These are phyloP conservation scores for Blastomyces gilchristii DNA, from an alignment of 2,329 filamentous ascomycete species.

Conservation along the genomic window DNA sequence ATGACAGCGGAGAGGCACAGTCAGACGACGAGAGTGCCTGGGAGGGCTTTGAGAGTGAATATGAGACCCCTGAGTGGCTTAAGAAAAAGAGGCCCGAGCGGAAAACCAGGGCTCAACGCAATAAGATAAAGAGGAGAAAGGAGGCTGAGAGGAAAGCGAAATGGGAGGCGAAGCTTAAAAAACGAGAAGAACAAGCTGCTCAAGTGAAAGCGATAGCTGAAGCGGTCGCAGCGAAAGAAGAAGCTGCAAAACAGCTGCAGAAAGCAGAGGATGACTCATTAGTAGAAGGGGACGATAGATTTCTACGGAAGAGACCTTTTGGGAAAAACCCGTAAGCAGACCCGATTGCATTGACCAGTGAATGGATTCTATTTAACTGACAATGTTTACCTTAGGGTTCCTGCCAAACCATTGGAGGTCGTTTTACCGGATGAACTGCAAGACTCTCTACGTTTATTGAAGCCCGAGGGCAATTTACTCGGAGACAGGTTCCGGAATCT, in stretches of 20 bases:
- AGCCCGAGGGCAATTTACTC: slow-evolving; percentile 90
- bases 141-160: slow-evolving; percentile 68
- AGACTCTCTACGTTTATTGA: slow-evolving; percentile 68
- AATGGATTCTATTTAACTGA: slow-evolving; percentile 4
- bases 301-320: slow-evolving; percentile 60
- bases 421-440: slow-evolving; percentile 74
- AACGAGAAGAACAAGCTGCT: slow-evolving; percentile 60
- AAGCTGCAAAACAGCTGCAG: slow-evolving; percentile 30
- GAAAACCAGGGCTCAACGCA: slow-evolving; percentile 78
- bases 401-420: slow-evolving; percentile 69
- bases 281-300: slow-evolving; percentile 50
- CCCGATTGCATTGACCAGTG: not conserved
- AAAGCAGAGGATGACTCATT: slow-evolving; percentile 29
- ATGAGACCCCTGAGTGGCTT: slow-evolving; percentile 52
- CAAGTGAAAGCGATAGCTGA: slow-evolving; percentile 59
- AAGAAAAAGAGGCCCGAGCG: slow-evolving; percentile 67
- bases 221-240: slow-evolving; percentile 39
- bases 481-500: slow-evolving; percentile 86
- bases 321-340: slow-evolving; percentile 48
- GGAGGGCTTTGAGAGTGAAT: slow-evolving; percentile 78
- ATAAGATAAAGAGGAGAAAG: slow-evolving; percentile 80
- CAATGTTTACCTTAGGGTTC: slow-evolving; percentile 29
- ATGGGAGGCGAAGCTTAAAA: slow-evolving; percentile 65
- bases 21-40: slow-evolving; percentile 86
- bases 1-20: slow-evolving; percentile 62